phyloP scores from a whole-genome alignment of 306 rosid genomes.

The Trichosanthes cucumerina region DNA sequence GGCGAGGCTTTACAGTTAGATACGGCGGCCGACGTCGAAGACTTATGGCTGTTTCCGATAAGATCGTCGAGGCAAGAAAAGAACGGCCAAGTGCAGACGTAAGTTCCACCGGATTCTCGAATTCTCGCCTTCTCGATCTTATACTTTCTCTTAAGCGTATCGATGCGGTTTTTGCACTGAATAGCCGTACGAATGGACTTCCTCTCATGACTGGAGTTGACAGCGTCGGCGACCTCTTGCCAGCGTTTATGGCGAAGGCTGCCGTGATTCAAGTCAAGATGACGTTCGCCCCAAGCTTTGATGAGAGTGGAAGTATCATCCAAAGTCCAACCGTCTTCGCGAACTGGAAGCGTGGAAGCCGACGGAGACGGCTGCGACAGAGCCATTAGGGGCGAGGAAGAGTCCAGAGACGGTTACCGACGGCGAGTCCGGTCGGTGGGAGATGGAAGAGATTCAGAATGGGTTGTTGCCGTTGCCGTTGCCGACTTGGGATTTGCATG shows the following conservation, averaged over 20 bases:
- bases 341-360: slow-evolving; percentile 22
- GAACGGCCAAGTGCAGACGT: slow-evolving; percentile 42
- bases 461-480: neutral
- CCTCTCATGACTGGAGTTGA: slow-evolving; percentile 29
- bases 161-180: slow-evolving; percentile 73
- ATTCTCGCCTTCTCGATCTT: slow-evolving; percentile 59
- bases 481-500: neutral
- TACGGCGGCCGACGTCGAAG: slow-evolving; percentile 24
- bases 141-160: slow-evolving; percentile 65
- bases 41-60: slow-evolving; percentile 32
- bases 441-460: neutral
- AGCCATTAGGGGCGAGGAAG: slow-evolving; percentile 12
- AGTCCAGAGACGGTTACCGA: slow-evolving; percentile 10
- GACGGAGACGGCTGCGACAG: slow-evolving; percentile 20
- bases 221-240: slow-evolving; percentile 56
- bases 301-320: slow-evolving; percentile 60
- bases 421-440: neutral
- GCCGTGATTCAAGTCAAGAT: slow-evolving; percentile 38
- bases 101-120: slow-evolving; percentile 28
- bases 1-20: slow-evolving; percentile 2
- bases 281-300: slow-evolving; percentile 64
- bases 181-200: slow-evolving; percentile 39
- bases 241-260: slow-evolving; percentile 61
- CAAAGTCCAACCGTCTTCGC: slow-evolving; percentile 62
- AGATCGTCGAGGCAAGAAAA: slow-evolving; percentile 39